A percentile compares a stretch with the other conserved stretches of the same genome.
phyloP scores from a whole-genome alignment of 1,284 basidiomycete genomes.

The Apiotrichum veenhuisii region DNA sequence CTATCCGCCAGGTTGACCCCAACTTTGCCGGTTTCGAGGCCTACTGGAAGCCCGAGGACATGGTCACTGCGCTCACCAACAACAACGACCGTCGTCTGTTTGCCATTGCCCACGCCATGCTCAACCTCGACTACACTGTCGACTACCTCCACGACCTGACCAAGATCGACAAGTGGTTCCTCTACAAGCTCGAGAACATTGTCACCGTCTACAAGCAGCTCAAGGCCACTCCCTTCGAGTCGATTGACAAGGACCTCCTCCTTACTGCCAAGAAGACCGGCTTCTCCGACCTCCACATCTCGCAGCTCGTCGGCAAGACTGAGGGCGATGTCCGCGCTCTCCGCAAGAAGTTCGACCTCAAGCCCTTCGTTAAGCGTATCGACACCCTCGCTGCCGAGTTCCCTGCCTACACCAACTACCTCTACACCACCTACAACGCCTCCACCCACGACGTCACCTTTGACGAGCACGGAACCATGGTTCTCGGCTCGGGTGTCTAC shows the following conservation, averaged over 20 bases:
- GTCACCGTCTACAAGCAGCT: conserved; percentile 71
- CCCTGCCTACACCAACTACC: conserved; percentile 98
- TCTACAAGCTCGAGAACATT: conserved; percentile 91
- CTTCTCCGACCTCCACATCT: conserved; percentile 91
- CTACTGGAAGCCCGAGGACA: conserved; percentile 67
- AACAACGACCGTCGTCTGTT: conserved; percentile 85
- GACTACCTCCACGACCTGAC: conserved; percentile 88
- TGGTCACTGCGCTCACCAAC: conserved; percentile 67
- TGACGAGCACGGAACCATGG: conserved; percentile 96
- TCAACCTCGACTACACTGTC: conserved; percentile 85
- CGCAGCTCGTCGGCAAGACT: conserved; percentile 63
- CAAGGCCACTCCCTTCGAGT: conserved; percentile 66
- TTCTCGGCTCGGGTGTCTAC: conserved; percentile 98
- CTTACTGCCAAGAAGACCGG: conserved; percentile 82
- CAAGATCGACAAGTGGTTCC: conserved; percentile 99
- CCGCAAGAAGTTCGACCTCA: conserved; percentile 82
- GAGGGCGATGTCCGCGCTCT: conserved; percentile 77
- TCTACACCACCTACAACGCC: conserved; percentile 99
- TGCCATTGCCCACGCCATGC: conserved; percentile 87
- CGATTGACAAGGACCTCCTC: conserved; percentile 64
- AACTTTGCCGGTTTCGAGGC: conserved; percentile 63
- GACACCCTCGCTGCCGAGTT: conserved; percentile 99
- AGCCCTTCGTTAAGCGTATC: conserved; percentile 98
- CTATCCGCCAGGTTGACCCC: conserved; percentile 94
- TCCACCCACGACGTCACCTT: conserved; percentile 94